Conservation (phyloP, 1,284 basidiomycete species). For the Leccinum pachyderme region DNA sequence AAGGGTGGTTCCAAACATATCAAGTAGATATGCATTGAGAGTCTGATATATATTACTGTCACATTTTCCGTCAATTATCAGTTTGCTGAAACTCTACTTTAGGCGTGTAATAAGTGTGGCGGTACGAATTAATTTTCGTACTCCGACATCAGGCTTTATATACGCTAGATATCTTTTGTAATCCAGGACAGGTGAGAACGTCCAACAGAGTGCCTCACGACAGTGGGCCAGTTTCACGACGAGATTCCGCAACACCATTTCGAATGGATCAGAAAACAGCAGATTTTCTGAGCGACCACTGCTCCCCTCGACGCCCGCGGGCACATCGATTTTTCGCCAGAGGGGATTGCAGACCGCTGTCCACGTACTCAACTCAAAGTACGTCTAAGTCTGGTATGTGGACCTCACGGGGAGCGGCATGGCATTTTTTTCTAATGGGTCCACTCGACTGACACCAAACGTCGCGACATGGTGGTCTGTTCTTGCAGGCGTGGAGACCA, state of each 20-base stretch:
- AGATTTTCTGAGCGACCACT: constrained; percentile 57
- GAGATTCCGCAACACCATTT: constrained; percentile 44
- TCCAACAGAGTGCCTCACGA: not conserved
- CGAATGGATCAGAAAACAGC: constrained; percentile 50
- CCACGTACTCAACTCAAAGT: constrained; percentile 43
- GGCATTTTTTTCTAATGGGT: not conserved
- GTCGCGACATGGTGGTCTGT: not conserved
- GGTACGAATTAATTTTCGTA: no score
- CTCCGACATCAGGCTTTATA: not conserved
- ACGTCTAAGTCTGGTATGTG: constrained; percentile 57
- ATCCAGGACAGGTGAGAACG: not conserved
- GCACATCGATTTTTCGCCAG: constrained; percentile 55
- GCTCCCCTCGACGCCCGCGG: constrained; percentile 49
- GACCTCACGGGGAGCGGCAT: constrained; percentile 54
- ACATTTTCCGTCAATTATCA: no score
- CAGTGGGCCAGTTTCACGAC: constrained; percentile 50
- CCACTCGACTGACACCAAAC: not conserved
- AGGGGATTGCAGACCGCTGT: constrained; percentile 49
- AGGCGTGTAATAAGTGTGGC: no score
- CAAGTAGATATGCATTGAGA: no score
- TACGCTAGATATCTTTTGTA: no score
- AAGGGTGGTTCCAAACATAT: no score
- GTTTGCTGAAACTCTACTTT: no score
- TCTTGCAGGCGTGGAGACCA: constrained; percentile 48
- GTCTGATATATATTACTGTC: no score